Conservation (phyloP, 176 grass and related monocot genomes). For the Avena insularis region DNA sequence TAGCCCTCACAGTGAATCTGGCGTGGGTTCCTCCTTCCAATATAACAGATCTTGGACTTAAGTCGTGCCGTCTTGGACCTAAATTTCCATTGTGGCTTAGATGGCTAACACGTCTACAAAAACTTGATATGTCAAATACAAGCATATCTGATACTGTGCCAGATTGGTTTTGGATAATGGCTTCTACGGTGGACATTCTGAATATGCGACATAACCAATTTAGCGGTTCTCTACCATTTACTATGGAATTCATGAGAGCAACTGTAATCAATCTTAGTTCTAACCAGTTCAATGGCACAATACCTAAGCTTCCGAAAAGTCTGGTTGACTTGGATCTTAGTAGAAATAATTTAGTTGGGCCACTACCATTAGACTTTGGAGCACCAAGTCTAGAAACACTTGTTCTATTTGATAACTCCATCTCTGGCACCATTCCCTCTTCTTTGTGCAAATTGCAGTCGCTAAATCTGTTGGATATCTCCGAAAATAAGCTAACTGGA, state of each 20-base stretch:
- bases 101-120: neutral
- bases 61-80: neutral
- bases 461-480: neutral
- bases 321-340: neutral
- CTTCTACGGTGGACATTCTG: neutral
- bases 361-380: slow-evolving; percentile 33
- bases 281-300: slow-evolving; percentile 35
- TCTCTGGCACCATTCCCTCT: slow-evolving; percentile 50
- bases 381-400: neutral
- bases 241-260: neutral
- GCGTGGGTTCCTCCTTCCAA: slow-evolving; percentile 44
- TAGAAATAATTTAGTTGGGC: slow-evolving; percentile 42
- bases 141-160: slow-evolving; percentile 36
- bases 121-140: slow-evolving; percentile 43
- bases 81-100: slow-evolving; percentile 44
- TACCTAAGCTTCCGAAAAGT: slow-evolving; percentile 38
- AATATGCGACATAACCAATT: slow-evolving; percentile 42
- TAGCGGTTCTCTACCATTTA: neutral
- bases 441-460: slow-evolving; percentile 20
- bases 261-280: slow-evolving; percentile 9
- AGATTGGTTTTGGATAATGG: slow-evolving; percentile 42
- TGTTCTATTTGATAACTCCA: slow-evolving; percentile 6
- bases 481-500: neutral
- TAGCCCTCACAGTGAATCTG: neutral
- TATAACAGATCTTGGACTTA: neutral